These are phyloP conservation scores for Hyaloperonospora arabidopsidis DNA, from an alignment of 352 stramenopile genomes.

Conservation along the genomic window DNA sequence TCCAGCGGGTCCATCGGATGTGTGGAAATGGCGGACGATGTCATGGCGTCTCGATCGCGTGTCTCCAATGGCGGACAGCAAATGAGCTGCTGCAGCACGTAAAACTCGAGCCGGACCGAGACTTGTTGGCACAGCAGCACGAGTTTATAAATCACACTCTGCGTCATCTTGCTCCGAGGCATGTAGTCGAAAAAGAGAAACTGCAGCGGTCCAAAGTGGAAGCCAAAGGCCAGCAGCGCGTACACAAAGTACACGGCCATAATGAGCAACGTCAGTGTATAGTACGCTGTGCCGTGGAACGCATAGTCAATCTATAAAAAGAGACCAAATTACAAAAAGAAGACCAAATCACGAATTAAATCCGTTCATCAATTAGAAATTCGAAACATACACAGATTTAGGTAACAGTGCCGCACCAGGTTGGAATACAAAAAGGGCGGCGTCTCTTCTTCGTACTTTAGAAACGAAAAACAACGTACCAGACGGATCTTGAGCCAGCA, in stretches of 20 bases:
- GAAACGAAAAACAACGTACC: constrained; percentile 25
- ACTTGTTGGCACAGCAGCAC: constrained; percentile 32
- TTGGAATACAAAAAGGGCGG: too few relatives aligned
- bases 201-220: constrained; percentile 69
- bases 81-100: constrained; percentile 48
- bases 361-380: too few relatives aligned
- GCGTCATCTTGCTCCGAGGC: constrained; percentile 44
- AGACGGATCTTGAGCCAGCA: constrained; percentile 70
- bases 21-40: constrained; percentile 19
- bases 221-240: constrained; percentile 59
- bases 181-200: constrained; percentile 77
- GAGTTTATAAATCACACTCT: constrained; percentile 38
- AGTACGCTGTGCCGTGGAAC: constrained; percentile 70
- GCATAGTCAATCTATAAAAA: constrained; percentile 62
- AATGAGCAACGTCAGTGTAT: constrained; percentile 47
- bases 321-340: not conserved
- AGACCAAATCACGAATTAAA: too few relatives aligned
- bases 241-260: constrained; percentile 66
- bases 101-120: constrained; percentile 40
- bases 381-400: too few relatives aligned
- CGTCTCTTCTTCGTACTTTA: not conserved
- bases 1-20: constrained; percentile 20
- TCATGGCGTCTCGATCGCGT: constrained; percentile 28
- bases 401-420: too few relatives aligned
- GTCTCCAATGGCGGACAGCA: constrained; percentile 35